Base-by-base conservation (phyloP, 116 monocot species). In the Papilionanthe hybrid region DNA sequence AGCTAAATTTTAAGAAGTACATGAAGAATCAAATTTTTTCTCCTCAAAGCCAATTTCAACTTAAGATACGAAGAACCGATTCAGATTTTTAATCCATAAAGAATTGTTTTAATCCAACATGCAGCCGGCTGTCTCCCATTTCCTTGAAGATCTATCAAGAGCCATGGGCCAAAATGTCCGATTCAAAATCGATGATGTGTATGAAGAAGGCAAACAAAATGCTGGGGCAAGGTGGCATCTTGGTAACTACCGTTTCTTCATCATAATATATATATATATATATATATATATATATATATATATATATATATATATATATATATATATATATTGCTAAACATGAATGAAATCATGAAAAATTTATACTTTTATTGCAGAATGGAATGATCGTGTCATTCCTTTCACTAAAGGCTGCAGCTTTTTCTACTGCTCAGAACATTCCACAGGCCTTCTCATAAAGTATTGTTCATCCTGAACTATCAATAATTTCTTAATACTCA, bases 401-500 rank as follows among this genome's bases (percentile, higher is more conserved):
- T 90, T 90, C 48, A 92, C 88, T 9, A 90, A 86, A 74, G 90
- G 94, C n/a, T 87, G 90, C 82, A 94, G 88, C 84, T 87, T 94
- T 77, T 92, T 76, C 66, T 77, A 85, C 77, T 90, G 87, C 79
- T 77, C 82, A 53, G 55, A 22, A 73, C 60, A 79, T 7, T 78
- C 20, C 7, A 77, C 82, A 15, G 12, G 11, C 6, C 63, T 87
- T 37, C 73, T 84, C 48, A 92, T 94, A 66, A 86, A 88, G 92
- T 94, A 84, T 53, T 15, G 2, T 53, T 53, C 53, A 53, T 53
- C 53, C 3, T 53, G 53, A 53, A 17, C 53, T 15, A 53, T 53
- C 18, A 1, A 53, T 53, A 53, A 53, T 53, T 2, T 53, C 17
- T 53, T 53, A 53, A 53, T 3, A 13, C 13, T 13, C 2, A 32